Evolutionary conservation across 306 rosid species (phyloP).

Genomic region (Rosa chinensis): DNA sequence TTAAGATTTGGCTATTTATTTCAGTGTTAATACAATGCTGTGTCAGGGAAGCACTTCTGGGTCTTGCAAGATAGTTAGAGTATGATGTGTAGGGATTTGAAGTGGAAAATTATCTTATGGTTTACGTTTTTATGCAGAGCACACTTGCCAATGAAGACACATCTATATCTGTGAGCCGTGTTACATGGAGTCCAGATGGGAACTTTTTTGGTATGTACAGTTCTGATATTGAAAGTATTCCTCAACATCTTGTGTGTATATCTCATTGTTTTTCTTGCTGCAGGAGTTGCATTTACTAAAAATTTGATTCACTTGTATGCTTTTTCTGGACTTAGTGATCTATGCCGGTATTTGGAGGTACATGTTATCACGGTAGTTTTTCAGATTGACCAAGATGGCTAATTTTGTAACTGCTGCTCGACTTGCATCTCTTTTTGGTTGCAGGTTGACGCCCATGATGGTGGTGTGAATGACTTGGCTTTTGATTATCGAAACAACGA

Average conservation of each 20-base stretch:
- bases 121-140: slow-evolving; percentile 50
- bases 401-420: slow-evolving; percentile 29
- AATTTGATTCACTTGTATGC: slow-evolving; percentile 82
- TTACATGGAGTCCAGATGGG: slow-evolving; percentile 91
- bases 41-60: background rate
- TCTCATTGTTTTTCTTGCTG: slow-evolving; percentile 38
- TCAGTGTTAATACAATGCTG: background rate
- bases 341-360: slow-evolving; percentile 71
- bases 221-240: slow-evolving; percentile 17
- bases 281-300: slow-evolving; percentile 87
- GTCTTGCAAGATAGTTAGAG: background rate
- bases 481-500: slow-evolving; percentile 85
- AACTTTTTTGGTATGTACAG: slow-evolving; percentile 70
- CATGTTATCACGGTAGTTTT: slow-evolving; percentile 6
- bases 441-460: slow-evolving; percentile 83
- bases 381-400: slow-evolving; percentile 26
- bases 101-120: slow-evolving; percentile 31
- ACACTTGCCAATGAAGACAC: slow-evolving; percentile 47
- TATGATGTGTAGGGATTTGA: slow-evolving; percentile 24
- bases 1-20: background rate
- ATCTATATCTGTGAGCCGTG: slow-evolving; percentile 72
- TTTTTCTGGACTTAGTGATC: slow-evolving; percentile 62
- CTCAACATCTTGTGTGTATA: slow-evolving; percentile 20
- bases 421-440: slow-evolving; percentile 26
- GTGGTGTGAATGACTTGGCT: slow-evolving; percentile 88